Percentiles rank a stretch among this genome's conserved stretches.
phyloP scores from a whole-genome alignment of 2,329 filamentous ascomycete genomes.

The Venturia pyrina region DNA sequence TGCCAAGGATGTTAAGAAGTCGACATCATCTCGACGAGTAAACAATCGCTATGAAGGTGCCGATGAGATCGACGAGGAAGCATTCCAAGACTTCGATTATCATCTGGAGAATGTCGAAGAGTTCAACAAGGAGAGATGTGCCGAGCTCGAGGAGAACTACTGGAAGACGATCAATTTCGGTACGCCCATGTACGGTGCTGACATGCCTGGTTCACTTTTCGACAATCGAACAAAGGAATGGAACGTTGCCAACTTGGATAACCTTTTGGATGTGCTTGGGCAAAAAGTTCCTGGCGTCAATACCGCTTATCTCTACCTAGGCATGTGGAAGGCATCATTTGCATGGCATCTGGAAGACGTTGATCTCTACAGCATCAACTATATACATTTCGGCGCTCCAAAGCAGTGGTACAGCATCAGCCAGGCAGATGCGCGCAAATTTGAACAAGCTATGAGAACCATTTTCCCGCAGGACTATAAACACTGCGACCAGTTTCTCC shows the following conservation, averaged over 20 bases:
- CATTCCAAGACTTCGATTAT: slow-evolving; percentile 88
- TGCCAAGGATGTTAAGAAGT: slow-evolving; percentile 29
- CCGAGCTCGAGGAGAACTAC: slow-evolving; percentile 87
- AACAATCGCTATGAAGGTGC: slow-evolving; percentile 71
- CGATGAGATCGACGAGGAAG: slow-evolving; percentile 76
- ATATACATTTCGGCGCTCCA: slow-evolving; percentile 94
- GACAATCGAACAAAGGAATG: slow-evolving; percentile 73
- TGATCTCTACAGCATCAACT: slow-evolving; percentile 99
- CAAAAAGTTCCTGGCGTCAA: slow-evolving; percentile 97
- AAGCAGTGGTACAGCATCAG: slow-evolving; percentile 99
- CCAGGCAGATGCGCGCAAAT: slow-evolving; percentile 83
- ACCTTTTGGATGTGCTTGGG: slow-evolving; percentile 84
- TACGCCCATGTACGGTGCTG: slow-evolving; percentile 87
- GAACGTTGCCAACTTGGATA: slow-evolving; percentile 93
- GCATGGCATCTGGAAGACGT: slow-evolving; percentile 99
- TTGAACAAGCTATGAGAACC: slow-evolving; percentile 89
- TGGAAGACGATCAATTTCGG: slow-evolving; percentile 98
- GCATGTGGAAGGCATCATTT: slow-evolving; percentile 99
- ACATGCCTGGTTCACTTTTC: slow-evolving; percentile 92
- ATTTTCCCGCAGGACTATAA: slow-evolving; percentile 95
- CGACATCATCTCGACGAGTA: slow-evolving; percentile 77
- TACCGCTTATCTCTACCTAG: slow-evolving; percentile 92
- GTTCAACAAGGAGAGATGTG: slow-evolving; percentile 82
- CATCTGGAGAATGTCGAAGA: slow-evolving; percentile 73
- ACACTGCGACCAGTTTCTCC: slow-evolving; percentile 88